phyloP scores from a whole-genome alignment of 169 alveolate genomes.

The Plasmodium gaboni region DNA sequence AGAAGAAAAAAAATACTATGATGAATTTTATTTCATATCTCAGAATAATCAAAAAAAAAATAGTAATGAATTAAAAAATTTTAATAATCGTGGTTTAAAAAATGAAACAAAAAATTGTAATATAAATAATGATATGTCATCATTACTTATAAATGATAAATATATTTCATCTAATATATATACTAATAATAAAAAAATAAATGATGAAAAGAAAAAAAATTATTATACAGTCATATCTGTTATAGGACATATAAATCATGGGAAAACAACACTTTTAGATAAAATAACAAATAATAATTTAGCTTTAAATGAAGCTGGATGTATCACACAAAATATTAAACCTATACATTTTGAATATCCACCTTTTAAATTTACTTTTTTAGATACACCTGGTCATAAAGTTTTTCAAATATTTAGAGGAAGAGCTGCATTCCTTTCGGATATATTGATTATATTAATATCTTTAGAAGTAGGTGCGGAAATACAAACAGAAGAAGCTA shows the following conservation, averaged over 20 bases:
- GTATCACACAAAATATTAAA: slow-evolving; percentile 78
- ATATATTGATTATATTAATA: slow-evolving; percentile 82
- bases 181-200: slow-evolving; percentile 11
- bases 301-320: slow-evolving; percentile 76
- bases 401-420: slow-evolving; percentile 85
- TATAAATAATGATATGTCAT: not conserved
- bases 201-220: slow-evolving; percentile 6
- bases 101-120: not conserved
- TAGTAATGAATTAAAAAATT: not conserved
- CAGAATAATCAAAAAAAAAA: not conserved
- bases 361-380: slow-evolving; percentile 76
- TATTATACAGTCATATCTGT: slow-evolving; percentile 85
- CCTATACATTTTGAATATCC: slow-evolving; percentile 72
- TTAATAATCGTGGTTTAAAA: not conserved
- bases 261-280: slow-evolving; percentile 89
- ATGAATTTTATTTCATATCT: slow-evolving; percentile 7
- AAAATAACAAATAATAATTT: slow-evolving; percentile 54
- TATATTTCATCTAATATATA: not conserved
- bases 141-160: not conserved
- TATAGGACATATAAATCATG: slow-evolving; percentile 91
- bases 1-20: slow-evolving; percentile 14
- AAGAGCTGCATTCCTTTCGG: slow-evolving; percentile 86
- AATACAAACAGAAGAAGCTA: slow-evolving; percentile 84
- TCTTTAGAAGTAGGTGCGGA: slow-evolving; percentile 85
- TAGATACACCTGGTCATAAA: slow-evolving; percentile 90